These are phyloP conservation scores for Rhytidhysteron rufulum DNA, from an alignment of 2,329 filamentous ascomycete species.

Conservation along the genomic window DNA sequence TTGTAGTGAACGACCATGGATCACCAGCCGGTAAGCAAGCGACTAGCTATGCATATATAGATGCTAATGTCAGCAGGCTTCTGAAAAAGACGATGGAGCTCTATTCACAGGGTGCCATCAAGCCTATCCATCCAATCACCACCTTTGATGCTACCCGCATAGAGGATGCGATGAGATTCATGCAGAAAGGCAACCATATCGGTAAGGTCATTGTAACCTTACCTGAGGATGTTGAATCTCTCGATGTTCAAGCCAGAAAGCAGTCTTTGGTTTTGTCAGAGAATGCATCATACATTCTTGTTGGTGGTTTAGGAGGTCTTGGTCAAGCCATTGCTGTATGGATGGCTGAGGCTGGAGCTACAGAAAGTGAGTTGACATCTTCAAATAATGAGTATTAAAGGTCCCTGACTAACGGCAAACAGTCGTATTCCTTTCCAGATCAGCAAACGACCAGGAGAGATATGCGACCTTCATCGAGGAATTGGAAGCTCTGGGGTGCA, in stretches of 20 bases:
- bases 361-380: too few species aligned
- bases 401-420: too few species aligned
- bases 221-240: background rate
- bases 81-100: too few species aligned
- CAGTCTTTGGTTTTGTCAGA: constrained; percentile 3
- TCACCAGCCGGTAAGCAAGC: too few species aligned
- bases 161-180: constrained; percentile 5
- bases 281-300: constrained; percentile 37
- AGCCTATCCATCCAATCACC: background rate
- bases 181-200: constrained; percentile 11
- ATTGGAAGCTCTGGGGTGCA: background rate
- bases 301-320: constrained; percentile 32
- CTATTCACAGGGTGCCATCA: background rate
- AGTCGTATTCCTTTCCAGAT: background rate
- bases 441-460: background rate
- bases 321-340: constrained; percentile 19
- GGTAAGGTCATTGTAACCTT: constrained; percentile 14
- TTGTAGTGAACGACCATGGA: too few species aligned
- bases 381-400: too few species aligned
- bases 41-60: too few species aligned
- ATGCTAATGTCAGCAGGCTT: too few species aligned
- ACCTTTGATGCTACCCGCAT: constrained; percentile 7
- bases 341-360: constrained; percentile 1
- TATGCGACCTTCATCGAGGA: background rate
- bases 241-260: background rate